These are phyloP conservation scores for Grosmannia serpens DNA, from an alignment of 2,329 filamentous ascomycete species.

Conservation along the genomic window DNA sequence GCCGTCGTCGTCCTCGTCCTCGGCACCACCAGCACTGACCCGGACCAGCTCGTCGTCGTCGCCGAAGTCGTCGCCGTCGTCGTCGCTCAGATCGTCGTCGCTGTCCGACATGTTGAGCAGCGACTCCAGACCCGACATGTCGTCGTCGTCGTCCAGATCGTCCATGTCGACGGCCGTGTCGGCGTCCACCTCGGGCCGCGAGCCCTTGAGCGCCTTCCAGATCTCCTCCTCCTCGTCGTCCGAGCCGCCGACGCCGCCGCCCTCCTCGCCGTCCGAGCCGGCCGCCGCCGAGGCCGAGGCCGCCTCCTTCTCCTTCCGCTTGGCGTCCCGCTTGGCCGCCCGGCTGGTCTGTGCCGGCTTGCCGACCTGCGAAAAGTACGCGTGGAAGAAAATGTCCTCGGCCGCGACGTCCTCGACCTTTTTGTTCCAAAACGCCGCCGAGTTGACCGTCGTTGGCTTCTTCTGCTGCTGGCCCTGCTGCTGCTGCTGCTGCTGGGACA, in stretches of 20 bases:
- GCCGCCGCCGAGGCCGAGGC: constrained; percentile 41
- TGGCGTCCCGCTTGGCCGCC: constrained; percentile 33
- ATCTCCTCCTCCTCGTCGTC: constrained; percentile 28
- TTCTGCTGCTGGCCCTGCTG: constrained; percentile 20
- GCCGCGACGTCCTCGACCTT: constrained; percentile 76
- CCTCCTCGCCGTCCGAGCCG: constrained; percentile 39
- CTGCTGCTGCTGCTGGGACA: constrained; percentile 25
- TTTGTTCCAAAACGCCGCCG: constrained; percentile 82
- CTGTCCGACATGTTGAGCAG: constrained; percentile 21
- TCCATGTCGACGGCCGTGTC: constrained; percentile 35
- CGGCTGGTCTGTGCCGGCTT: constrained; percentile 46
- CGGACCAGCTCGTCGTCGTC: constrained; percentile 23
- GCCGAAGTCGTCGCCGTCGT: constrained; percentile 20
- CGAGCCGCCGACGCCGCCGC: constrained; percentile 23
- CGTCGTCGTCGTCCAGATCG: constrained; percentile 30
- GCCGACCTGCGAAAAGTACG: constrained; percentile 74
- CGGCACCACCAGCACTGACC: constrained; percentile 31
- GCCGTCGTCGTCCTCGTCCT: constrained; percentile 21
- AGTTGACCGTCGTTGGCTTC: constrained; percentile 52
- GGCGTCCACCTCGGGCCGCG: constrained; percentile 27
- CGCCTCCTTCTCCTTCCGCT: constrained; percentile 59
- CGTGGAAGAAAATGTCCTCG: constrained; percentile 96
- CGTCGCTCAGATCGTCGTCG: constrained; percentile 13
- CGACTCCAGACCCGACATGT: constrained; percentile 14
- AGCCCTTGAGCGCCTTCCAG: constrained; percentile 23